Base-by-base conservation (phyloP, 139 green algal species). In the Haematococcus sp. region DNA sequence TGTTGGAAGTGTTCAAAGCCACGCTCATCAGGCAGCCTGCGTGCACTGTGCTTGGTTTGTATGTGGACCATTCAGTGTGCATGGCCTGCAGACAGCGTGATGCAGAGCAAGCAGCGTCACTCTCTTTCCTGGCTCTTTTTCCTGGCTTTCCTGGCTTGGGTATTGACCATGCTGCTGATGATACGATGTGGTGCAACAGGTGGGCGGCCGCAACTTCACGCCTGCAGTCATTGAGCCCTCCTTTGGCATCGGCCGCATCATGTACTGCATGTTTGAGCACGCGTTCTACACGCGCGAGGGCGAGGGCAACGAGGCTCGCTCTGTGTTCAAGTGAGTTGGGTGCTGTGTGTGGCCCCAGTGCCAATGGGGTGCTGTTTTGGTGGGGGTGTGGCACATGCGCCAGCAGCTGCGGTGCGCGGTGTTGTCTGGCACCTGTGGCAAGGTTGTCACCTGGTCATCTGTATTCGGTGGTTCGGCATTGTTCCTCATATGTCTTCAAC, bases 241-340 rank as follows among this genome's bases (percentile, higher is more conserved):
- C 1, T 99, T 99, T 73, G 96, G 96, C 70, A 97, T 99, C 60
- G 96, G 96, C 15, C 90, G 96, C 78, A 96, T 99, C 86, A 91
- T 99, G 76, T 99, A 99, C 87, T 97, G 92, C 89, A 85, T 99
- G 64, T 98, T 98, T 73, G 96, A 99, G 88, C 96, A 99, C 87
- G 77, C 76, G 32, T 99, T 94, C 84, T 97, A 97, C 84, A 83
- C 85, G 3, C 92, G 95, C 23, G 85, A 91, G 74, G 79, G 40
- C 25, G 67, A 84, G 74, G 76, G 63, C 58, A 67, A 83, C 58
- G 81, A 86, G 68, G 54, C 68, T 5, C 81, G 81, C 34, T 73
- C 66, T 1, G 81, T 86, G 58, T 77, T 85, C 74, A 63, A 59
- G 61, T 76, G 25, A 54, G 68, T n/a, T n/a, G 15, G 46, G 7